Evolutionary conservation across 2,329 filamentous ascomycete species (phyloP), one percentile per base, ranked within the genome.

Genomic region (Sporothrix humicola): DNA sequence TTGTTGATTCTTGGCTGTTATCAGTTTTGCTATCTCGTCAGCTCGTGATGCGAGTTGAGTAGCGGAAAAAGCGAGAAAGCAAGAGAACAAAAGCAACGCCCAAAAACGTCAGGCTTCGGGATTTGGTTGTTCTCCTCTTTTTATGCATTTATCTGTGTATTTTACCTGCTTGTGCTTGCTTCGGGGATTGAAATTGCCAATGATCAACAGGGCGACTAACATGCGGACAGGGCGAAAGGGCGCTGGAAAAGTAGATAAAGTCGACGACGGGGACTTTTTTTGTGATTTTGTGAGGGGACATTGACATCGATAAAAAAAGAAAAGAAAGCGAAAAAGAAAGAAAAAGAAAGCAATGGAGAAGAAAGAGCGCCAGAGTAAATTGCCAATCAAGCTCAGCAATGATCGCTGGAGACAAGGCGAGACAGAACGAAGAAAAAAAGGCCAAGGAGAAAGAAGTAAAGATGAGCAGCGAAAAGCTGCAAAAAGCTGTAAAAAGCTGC

Each of bases 81-180:
- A 50, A n/a, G 15, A 56, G 52, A 23, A 7, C 9, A 23, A 23
- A 56, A 4, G 17, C 10, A 52, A n/a, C 7, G 50, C 50, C 7
- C 10, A 56, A 23, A 56, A 56, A 48, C 44, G 50, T 3, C 56
- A 59, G 23, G 13, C 23, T 8, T 59, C 56, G 26, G 26, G 56
- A 23, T 59, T 59, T 37, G 56, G 23, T 26, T 10, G 13, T 9
- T 8, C 37, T 10, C 13, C 26, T 37, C 6, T 4, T 37, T 59
- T 59, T 17, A 31, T 59, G 23, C 23, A 15, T 37, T 59, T 59
- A 59, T 37, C 31, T 37, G 13, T 37, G 37, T 59, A 37, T 59
- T 59, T 37, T 37, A 37, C 26, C 56, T 59, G 56, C 26, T 59
- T 59, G 10, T 59, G 31, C 56, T 37, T 59, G 56, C 13, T 59